A percentile compares a stretch with the other conserved stretches of the same genome.
phyloP scores from a whole-genome alignment of 306 rosid species.

The Styphnolobium japonicum region DNA sequence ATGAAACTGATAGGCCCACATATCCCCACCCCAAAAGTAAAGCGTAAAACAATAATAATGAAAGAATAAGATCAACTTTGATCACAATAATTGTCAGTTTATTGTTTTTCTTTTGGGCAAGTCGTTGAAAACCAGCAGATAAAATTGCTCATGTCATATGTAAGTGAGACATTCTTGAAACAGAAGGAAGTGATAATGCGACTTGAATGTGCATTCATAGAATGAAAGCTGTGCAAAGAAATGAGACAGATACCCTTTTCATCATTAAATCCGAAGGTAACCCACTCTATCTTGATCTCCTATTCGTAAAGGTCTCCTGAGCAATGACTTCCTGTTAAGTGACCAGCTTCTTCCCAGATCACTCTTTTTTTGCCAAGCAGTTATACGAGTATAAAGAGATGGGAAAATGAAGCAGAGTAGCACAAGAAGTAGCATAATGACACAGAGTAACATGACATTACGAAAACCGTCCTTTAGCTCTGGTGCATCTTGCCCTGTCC shows the following conservation, averaged over 20 bases:
- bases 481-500: slow-evolving; percentile 73
- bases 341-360: slow-evolving; percentile 66
- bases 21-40: neutral
- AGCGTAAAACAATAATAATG: neutral
- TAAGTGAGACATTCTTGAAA: slow-evolving; percentile 13
- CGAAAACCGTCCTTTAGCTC: slow-evolving; percentile 70
- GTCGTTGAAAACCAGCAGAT: slow-evolving; percentile 11
- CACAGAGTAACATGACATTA: slow-evolving; percentile 74
- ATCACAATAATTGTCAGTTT: slow-evolving; percentile 17
- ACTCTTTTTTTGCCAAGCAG: slow-evolving; percentile 51
- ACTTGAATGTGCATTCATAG: neutral
- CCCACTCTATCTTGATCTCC: slow-evolving; percentile 57
- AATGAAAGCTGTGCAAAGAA: neutral
- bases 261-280: slow-evolving; percentile 74
- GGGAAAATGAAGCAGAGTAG: slow-evolving; percentile 89
- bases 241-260: neutral
- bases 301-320: slow-evolving; percentile 45
- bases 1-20: neutral
- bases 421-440: slow-evolving; percentile 53
- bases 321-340: slow-evolving; percentile 68
- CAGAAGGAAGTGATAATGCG: neutral
- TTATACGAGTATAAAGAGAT: slow-evolving; percentile 50
- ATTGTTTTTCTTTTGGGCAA: neutral
- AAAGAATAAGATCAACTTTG: slow-evolving; percentile 33
- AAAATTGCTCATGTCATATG: neutral